A percentile compares a stretch with the other conserved stretches of the same genome.
Evolutionary conservation across 495 filamentous ascomycete species (phyloP).

Genomic region (Xylaria acuta): DNA sequence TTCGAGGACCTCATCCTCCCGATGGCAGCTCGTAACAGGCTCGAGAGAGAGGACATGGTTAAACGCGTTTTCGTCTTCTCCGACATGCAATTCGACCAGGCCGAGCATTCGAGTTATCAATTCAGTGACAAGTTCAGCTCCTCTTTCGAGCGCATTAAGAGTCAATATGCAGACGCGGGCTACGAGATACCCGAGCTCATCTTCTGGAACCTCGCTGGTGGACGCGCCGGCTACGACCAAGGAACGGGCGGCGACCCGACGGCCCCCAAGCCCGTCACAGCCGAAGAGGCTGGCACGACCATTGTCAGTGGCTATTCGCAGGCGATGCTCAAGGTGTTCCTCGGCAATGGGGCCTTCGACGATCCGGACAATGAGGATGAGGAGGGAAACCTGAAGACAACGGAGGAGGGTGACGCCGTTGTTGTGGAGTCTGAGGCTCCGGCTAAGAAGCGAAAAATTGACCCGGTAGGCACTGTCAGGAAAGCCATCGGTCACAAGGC

Average conservation of each 20-base stretch:
- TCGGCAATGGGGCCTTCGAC: slow-evolving; percentile 49
- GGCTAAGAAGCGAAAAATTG: slow-evolving; percentile 36
- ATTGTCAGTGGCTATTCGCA: slow-evolving; percentile 56
- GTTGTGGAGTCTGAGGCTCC: slow-evolving; percentile 33
- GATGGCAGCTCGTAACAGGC: slow-evolving; percentile 46
- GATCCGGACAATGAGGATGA: slow-evolving; percentile 37
- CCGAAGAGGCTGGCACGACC: slow-evolving; percentile 42
- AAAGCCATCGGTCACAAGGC: slow-evolving; percentile 50
- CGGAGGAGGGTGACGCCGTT: slow-evolving; percentile 34
- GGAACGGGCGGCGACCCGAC: background rate
- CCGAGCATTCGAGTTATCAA: slow-evolving; percentile 2
- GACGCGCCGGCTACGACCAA: slow-evolving; percentile 29
- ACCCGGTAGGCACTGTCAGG: slow-evolving; percentile 47
- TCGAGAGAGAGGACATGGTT: slow-evolving; percentile 54
- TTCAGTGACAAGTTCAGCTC: slow-evolving; percentile 26
- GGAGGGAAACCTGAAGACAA: slow-evolving; percentile 35
- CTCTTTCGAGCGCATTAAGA: slow-evolving; percentile 49
- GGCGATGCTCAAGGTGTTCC: slow-evolving; percentile 56
- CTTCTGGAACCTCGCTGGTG: slow-evolving; percentile 58
- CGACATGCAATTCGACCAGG: slow-evolving; percentile 57
- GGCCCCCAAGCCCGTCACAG: slow-evolving; percentile 51
- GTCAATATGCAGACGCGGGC: slow-evolving; percentile 45
- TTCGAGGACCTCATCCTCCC: slow-evolving; percentile 53
- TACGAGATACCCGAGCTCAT: slow-evolving; percentile 57
- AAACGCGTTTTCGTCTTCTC: slow-evolving; percentile 57